Evolutionary conservation across 176 grass and related monocot species (phyloP), one percentile per base, ranked within the genome.

Genomic region (Lolium multiflorum): DNA sequence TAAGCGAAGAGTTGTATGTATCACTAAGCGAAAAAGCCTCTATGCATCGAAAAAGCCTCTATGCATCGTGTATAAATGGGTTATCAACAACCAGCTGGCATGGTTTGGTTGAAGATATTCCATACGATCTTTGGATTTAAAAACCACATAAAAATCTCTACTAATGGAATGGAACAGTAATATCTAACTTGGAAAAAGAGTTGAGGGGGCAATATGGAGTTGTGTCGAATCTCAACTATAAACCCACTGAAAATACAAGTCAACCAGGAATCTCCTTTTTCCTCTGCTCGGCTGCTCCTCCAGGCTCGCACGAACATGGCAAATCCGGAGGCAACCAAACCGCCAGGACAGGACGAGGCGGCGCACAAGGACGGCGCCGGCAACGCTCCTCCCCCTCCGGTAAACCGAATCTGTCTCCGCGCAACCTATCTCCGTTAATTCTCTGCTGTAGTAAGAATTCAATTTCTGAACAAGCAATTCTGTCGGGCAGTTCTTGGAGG

Each of bases 401-500:
- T 90, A 83, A 83, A 10, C 43, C 21, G 11, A 38, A 50, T 43
- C 35, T 9, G 0, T 50, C 44, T 48, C 70, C 41, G 62, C 13
- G 26, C 62, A 31, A 1, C 60, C 6, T 8, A 11, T 48, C 55
- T 5, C 38, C 9, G n/a, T 44, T 1, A 20, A 61, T 13, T 4
- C 11, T n/a, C 13, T 20, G 5, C n/a, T 4, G 51, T 38, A 4
- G 18, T 35, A 35, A 35, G 54, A 28, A 21, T 50, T 63, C 17
- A n/a, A 2, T 74, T 55, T 55, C 41, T 73, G 76, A 67, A 9
- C 79, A 28, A 64, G 77, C 50, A 22, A 71, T 75, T 81, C n/a
- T 6, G 46, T 28, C 0, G 10, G 37, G 68, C 88, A 98, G 93
- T 96, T 96, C 82, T 18, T 98, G 62, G 97, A 98, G 91, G 92